Base-by-base conservation (phyloP, 2,329 filamentous ascomycete genomes). In the Talaromyces sp. region DNA sequence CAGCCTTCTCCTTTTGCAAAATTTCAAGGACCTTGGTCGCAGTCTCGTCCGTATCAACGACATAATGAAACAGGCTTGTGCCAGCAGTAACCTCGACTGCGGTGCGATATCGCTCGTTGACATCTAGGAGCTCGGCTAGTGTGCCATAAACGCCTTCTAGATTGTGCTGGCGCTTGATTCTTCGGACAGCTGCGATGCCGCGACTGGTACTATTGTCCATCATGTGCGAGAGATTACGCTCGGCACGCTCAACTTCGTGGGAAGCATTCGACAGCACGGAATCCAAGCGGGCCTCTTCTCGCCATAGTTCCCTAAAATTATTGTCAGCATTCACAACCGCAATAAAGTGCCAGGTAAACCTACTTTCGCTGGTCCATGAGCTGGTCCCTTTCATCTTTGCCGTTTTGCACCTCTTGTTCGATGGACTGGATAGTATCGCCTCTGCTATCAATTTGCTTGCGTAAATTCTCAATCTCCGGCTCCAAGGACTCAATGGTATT, bases 31-130 rank as follows among this genome's bases (percentile, higher is more conserved):
- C 85, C 67, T 87, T 86, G 1, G 91, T 92, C 0, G 93, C 92
- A 0, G 93, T 97, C 47, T 90, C 87, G 64, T 96, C 92, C 56
- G 89, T 94, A 73, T 99, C 94, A 51, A 98, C 94, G 10, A 99
- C 88, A 67, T 96, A 96, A 76, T 99, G 92, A 78, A 99, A 99
- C 8, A 99, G 82, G 73, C 92, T 96, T 65, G 88, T 89, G 18
- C 95, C 95, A 2, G 94, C 95, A 57, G 93, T 95, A 68, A 96
- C 92, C 76, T 99, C 95, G 9, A 96, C 89, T 1, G 95, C 92
- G 10, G 93, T 87, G 64, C 92, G 87, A 76, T 96, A 98, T 59
- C 87, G 85, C 59, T 96, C 92, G 62, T 83, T 86, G 56, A 96
- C 92, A 60, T 92, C 87, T 68, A 98, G 87, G n/a, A 99, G 84